Evolutionary conservation across 2,329 filamentous ascomycete species (phyloP).

Genomic region (Neurospora crassa): DNA sequence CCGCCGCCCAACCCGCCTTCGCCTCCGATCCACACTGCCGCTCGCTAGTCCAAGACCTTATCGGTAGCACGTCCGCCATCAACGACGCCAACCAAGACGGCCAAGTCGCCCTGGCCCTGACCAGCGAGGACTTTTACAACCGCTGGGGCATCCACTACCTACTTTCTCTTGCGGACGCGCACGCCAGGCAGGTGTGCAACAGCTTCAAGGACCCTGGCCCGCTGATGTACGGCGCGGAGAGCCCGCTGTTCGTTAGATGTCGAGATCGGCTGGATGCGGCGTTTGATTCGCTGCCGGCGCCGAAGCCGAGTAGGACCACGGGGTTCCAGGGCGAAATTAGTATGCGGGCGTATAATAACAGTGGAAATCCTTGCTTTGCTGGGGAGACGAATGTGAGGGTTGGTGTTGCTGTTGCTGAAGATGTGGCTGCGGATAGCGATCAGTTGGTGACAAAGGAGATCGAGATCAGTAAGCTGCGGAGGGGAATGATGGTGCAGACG

Average conservation of each 20-base stretch:
- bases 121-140: slow-evolving; percentile 26
- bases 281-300: slow-evolving; percentile 38
- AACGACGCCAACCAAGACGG: slow-evolving; percentile 24
- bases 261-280: slow-evolving; percentile 38
- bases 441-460: slow-evolving; percentile 15
- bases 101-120: slow-evolving; percentile 41
- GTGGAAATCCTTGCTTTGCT: slow-evolving; percentile 41
- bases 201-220: slow-evolving; percentile 53
- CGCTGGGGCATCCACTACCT: slow-evolving; percentile 52
- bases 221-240: slow-evolving; percentile 40
- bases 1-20: slow-evolving; percentile 22
- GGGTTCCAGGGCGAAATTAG: slow-evolving; percentile 13
- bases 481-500: slow-evolving; percentile 40
- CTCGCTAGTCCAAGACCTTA: slow-evolving; percentile 41
- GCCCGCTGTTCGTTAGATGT: slow-evolving; percentile 41
- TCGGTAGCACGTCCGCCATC: slow-evolving; percentile 23
- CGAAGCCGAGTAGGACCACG: slow-evolving; percentile 25
- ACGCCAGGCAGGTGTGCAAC: slow-evolving; percentile 48
- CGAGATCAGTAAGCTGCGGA: slow-evolving; percentile 33
- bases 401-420: slow-evolving; percentile 24
- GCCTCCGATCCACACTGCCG: slow-evolving; percentile 29
- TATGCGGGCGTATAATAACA: slow-evolving; percentile 36
- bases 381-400: slow-evolving; percentile 33
- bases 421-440: not conserved
- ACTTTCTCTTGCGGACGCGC: slow-evolving; percentile 44